phyloP scores from a whole-genome alignment of 768 basidiomycete genomes.

The Chalciporus sphaerocephalus region DNA sequence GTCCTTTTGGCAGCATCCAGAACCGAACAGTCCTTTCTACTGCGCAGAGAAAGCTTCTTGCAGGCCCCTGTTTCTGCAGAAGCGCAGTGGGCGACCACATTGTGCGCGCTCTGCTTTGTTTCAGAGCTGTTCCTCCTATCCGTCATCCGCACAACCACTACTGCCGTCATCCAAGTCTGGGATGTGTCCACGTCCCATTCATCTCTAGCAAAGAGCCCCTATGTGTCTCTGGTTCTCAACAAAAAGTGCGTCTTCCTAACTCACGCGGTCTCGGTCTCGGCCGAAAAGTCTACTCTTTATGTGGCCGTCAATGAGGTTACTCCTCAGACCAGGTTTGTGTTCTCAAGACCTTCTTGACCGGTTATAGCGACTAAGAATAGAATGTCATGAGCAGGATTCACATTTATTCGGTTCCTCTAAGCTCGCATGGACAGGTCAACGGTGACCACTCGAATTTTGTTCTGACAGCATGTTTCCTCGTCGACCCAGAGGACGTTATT shows the following conservation, averaged over 20 bases:
- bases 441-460: neutral
- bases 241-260: neutral
- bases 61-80: neutral
- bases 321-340: constrained; percentile 12
- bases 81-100: neutral
- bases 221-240: neutral
- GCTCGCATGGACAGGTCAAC: neutral
- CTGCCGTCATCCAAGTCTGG: constrained; percentile 14
- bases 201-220: neutral
- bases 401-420: constrained; percentile 14
- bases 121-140: constrained; percentile 20
- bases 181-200: constrained; percentile 1
- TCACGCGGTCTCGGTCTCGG: constrained; percentile 1
- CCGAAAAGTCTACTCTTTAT: constrained; percentile 10
- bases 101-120: constrained; percentile 16
- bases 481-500: constrained; percentile 21
- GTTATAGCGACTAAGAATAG: neutral
- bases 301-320: constrained; percentile 8
- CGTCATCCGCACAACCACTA: constrained; percentile 1
- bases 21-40: constrained; percentile 17
- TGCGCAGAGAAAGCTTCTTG: constrained; percentile 3
- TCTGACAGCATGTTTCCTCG: constrained; percentile 13
- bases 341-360: neutral
- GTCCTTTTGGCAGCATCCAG: constrained; percentile 9
- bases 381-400: constrained; percentile 2